Base-by-base conservation (phyloP, 2,329 filamentous ascomycete species). In the Gaeumannomyces sp. region DNA sequence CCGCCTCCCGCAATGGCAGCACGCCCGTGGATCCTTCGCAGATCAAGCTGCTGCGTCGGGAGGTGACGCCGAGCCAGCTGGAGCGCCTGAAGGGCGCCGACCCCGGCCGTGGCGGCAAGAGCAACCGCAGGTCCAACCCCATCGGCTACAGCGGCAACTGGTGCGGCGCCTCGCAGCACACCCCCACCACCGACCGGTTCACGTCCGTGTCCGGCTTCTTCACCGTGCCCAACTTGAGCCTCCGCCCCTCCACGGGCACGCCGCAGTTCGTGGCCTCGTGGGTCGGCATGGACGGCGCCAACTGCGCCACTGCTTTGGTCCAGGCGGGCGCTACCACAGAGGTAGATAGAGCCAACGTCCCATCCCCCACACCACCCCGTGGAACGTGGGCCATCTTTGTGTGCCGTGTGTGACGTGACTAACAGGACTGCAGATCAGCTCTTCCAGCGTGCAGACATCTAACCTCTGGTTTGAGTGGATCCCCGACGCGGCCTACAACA, bases 381-480 rank as follows among this genome's bases (percentile, higher is more conserved):
- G 33, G n/a, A 8, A 27, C 1, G 19, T 38, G 1, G 19, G 27
- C 14, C 7, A 50, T n/a, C n/a, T 10, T 25, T 50, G 27, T 38
- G 29, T 50, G 11, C 2, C 4, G 14, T 50, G 27, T 53, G 29
- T 50, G 22, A 33, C 31, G 16, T n/a, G 45, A 27, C 8, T 22
- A 1, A 10, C 45, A 13, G 2, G 2, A 28, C 19, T 62, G 2
- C 63, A 60, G 65, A 60, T 69, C 50, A 22, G 63, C 7, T 58
- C 58, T 11, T 63, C 27, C 53, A 38, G 62, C 62, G 10, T 19
- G 22, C 6, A 25, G 14, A 62, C 63, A 3, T 69, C 65, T n/a
- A 61, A 65, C n/a, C 70, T 72, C 25, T 75, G 73, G 73, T 74
- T 71, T 68, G 71, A 74, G 62, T 75, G 73, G 73, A 71, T 68